phyloP scores from a whole-genome alignment of 139 green algal species.

The Monoraphidium neglectum region DNA sequence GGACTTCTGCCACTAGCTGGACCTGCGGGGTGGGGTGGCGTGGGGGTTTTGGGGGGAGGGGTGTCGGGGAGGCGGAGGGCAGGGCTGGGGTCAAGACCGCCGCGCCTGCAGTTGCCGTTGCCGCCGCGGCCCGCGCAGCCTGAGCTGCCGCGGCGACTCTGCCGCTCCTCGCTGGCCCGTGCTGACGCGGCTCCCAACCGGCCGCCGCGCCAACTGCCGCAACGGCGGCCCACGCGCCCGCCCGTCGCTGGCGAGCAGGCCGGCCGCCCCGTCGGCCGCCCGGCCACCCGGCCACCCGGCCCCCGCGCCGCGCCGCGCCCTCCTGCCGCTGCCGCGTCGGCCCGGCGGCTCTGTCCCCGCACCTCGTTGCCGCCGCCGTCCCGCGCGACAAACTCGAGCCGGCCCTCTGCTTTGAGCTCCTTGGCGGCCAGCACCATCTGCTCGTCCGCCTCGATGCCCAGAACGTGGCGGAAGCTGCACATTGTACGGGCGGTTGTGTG shows the following conservation, averaged over 20 bases:
- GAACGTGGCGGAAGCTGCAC: slow-evolving; percentile 25
- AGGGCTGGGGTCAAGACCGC: too few relatives aligned
- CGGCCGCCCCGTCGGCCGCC: background rate
- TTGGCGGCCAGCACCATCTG: slow-evolving; percentile 24
- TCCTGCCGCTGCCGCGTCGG: background rate
- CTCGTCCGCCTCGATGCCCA: slow-evolving; percentile 16
- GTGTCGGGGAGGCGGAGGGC: too few relatives aligned
- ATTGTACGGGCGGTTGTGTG: too few relatives aligned
- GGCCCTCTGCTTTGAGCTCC: slow-evolving; percentile 15
- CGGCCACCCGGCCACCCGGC: background rate
- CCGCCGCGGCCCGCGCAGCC: background rate
- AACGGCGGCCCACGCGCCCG: too few relatives aligned
- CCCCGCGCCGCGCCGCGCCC: background rate
- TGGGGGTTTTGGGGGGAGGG: too few relatives aligned
- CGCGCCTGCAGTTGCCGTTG: slow-evolving; percentile 2
- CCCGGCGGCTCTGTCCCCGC: too few relatives aligned
- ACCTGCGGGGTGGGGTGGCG: too few relatives aligned
- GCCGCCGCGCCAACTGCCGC: too few relatives aligned
- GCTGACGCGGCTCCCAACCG: too few relatives aligned
- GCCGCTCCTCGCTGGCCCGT: too few relatives aligned
- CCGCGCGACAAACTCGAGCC: background rate
- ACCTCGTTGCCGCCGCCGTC: background rate
- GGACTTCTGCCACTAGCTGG: background rate
- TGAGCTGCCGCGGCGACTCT: background rate
- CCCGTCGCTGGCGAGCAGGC: background rate